Evolutionary conservation across 768 basidiomycete species (phyloP).

Genomic region (Suillus variegatus): DNA sequence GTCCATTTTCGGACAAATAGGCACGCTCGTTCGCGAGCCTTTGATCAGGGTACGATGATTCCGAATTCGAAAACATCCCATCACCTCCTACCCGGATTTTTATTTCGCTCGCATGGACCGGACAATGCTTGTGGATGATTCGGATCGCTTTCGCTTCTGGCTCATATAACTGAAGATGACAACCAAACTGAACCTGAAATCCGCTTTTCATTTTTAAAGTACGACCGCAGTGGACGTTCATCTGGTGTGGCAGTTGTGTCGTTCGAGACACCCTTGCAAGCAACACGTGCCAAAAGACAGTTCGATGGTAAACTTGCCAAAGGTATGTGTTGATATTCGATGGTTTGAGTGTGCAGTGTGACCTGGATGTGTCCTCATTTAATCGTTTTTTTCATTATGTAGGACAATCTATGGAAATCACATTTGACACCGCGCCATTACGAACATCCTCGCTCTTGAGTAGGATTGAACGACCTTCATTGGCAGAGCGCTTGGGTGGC

Average conservation of each 20-base stretch:
- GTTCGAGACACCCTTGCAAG: conserved; percentile 79
- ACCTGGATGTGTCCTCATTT: conserved; percentile 10
- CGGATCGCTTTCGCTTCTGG: conserved; percentile 46
- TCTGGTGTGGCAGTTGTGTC: conserved; percentile 78
- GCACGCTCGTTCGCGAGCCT: conserved; percentile 91
- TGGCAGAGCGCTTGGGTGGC: conserved; percentile 62
- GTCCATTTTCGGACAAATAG: conserved; percentile 91
- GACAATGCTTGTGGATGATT: conserved; percentile 23
- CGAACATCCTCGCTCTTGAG: conserved; percentile 64
- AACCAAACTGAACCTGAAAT: conserved; percentile 61
- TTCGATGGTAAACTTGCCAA: conserved; percentile 88
- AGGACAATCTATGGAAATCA: conserved; percentile 82
- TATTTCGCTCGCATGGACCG: conserved; percentile 32
- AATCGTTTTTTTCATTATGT: background rate
- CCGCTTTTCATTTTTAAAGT: conserved; percentile 61
- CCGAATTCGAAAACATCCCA: conserved; percentile 41
- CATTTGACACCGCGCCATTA: conserved; percentile 53
- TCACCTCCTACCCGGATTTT: conserved; percentile 30
- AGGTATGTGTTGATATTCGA: conserved; percentile 46
- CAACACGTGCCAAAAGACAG: conserved; percentile 79
- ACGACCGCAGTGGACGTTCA: conserved; percentile 94
- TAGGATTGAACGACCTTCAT: conserved; percentile 74
- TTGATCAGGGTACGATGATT: conserved; percentile 87
- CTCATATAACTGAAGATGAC: conserved; percentile 33
- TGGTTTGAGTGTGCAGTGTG: background rate